Conservation (phyloP, 768 basidiomycete genomes). For the Mrakia hoshinonis region DNA sequence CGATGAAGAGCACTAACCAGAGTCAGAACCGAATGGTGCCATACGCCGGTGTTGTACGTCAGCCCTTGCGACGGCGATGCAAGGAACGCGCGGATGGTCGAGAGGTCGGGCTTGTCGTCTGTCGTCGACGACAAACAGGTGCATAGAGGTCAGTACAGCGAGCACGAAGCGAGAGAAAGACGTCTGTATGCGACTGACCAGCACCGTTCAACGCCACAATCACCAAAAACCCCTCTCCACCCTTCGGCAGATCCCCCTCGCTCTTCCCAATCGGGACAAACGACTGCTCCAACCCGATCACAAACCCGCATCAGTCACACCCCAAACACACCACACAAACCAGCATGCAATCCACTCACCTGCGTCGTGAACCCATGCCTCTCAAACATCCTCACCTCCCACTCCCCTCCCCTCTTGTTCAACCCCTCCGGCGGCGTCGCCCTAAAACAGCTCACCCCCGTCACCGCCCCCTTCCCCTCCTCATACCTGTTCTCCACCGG, state of each 20-base stretch:
- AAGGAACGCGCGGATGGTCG: conserved; percentile 68
- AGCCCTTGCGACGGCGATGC: conserved; percentile 76
- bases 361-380: conserved; percentile 84
- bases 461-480: conserved; percentile 48
- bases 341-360: conserved; percentile 33
- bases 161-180: conserved; percentile 48
- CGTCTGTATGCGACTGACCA: conserved; percentile 35
- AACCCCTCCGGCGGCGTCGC: conserved; percentile 54
- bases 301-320: not conserved
- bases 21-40: conserved; percentile 47
- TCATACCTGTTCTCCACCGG: conserved; percentile 51
- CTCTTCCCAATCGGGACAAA: conserved; percentile 82
- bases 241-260: conserved; percentile 41
- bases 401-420: conserved; percentile 34
- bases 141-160: conserved; percentile 52
- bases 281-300: conserved; percentile 35
- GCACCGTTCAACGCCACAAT: conserved; percentile 72
- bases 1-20: conserved; percentile 10
- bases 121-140: conserved; percentile 8
- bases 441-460: conserved; percentile 74
- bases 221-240: conserved; percentile 58
- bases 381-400: conserved; percentile 67
- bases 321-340: not conserved
- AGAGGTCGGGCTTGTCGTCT: conserved; percentile 68
- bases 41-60: conserved; percentile 69